These are phyloP conservation scores for Athelia psychrophila DNA, from an alignment of 1,284 basidiomycete species.

Conservation along the genomic window DNA sequence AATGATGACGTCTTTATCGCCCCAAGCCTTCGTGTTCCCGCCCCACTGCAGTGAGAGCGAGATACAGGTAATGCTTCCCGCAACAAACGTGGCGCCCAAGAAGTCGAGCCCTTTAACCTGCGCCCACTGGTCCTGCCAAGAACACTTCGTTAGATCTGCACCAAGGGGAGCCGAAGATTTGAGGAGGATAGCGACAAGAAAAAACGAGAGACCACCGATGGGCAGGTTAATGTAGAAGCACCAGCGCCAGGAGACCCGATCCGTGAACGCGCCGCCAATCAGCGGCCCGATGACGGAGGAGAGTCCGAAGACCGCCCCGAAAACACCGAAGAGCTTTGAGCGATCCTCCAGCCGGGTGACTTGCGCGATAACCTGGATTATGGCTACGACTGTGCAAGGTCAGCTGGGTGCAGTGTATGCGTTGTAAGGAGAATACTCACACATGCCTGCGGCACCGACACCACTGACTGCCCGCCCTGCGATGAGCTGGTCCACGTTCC, in stretches of 20 bases:
- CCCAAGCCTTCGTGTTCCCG: constrained; percentile 40
- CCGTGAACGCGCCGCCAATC: constrained; percentile 32
- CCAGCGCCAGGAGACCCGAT: constrained; percentile 18
- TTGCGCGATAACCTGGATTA: constrained; percentile 31
- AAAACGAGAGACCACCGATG: constrained; percentile 11
- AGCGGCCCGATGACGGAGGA: constrained; percentile 29
- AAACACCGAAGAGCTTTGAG: constrained; percentile 26
- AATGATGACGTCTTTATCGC: constrained; percentile 23
- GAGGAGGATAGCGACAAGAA: neutral
- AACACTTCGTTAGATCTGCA: neutral
- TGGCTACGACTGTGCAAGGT: constrained; percentile 8
- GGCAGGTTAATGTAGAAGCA: constrained; percentile 27
- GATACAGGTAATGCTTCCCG: constrained; percentile 30
- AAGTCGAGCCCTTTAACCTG: constrained; percentile 27
- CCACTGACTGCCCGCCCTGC: constrained; percentile 42
- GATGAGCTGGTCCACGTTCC: constrained; percentile 35
- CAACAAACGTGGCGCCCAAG: constrained; percentile 23
- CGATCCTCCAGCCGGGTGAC: constrained; percentile 22
- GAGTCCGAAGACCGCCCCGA: constrained; percentile 38
- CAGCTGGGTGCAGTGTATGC: constrained; percentile 12
- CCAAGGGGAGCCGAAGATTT: neutral
- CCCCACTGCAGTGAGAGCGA: constrained; percentile 40
- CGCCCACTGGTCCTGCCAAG: neutral
- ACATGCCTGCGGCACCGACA: constrained; percentile 15
- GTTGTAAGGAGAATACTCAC: neutral